Evolutionary conservation across 2,329 filamentous ascomycete species (phyloP), one percentile per base, ranked within the genome.

Genomic region (Diaporthe caulivora): DNA sequence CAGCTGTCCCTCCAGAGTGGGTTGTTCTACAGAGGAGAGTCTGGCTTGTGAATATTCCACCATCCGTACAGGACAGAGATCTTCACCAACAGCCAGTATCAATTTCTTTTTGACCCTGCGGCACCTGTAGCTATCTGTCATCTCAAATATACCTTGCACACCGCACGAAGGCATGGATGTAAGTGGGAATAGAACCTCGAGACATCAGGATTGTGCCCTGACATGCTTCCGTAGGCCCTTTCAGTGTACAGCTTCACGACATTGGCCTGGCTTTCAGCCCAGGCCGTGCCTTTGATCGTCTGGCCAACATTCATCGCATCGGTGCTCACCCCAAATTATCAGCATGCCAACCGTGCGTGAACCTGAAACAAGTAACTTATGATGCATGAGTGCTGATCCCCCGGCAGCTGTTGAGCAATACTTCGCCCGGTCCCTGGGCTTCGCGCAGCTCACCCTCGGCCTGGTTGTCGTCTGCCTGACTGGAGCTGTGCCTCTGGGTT

Each of bases 341-440:
- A 81, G 18, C 72, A 75, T 21, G 75, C 80, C 18, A 82, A 78
- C 70, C 73, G 84, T 85, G 47, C 54, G 82, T 75, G 15, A 1
- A 4, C 11, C 31, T 11, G 34, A 24, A 6, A 4, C 31, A 24
- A 11, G 21, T 29, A 26, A 65, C 21, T 49, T 26, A 51, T 26
- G 8, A 24, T 26, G 21, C 51, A 26, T 24, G 0, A 37, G 44
- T n/a, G 29, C 71, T 73, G 17, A 62, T 24, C 18, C 24, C 57
- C 54, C 51, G 31, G n/a, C 24, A 49, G 53, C 76, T 31, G 85
- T 94, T 42, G 93, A 95, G 82, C 83, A 89, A 72, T 96, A 96
- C 86, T 92, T 95, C 81, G 91, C 91, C 68, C 92, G 93, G 54
- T 90, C 88, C 37, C 87, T 95, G 1, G 94, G 92, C 76, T 85